Percentiles rank a stretch among this genome's conserved stretches.
These are phyloP conservation scores for Cladosporium sp. DNA, from an alignment of 2,329 filamentous ascomycete species.

Conservation along the genomic window DNA sequence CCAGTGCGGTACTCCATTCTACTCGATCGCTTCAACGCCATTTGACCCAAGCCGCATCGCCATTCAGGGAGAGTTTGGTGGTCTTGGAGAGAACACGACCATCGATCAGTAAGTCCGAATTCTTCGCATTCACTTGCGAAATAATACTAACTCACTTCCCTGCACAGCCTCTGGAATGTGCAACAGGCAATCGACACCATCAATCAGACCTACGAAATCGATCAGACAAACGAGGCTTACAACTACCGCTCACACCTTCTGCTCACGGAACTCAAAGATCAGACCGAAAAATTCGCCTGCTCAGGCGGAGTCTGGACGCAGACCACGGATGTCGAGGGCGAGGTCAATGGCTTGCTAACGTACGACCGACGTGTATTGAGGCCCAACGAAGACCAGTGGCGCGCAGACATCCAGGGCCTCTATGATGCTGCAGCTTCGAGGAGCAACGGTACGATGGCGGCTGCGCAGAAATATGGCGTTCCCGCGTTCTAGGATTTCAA, in stretches of 20 bases:
- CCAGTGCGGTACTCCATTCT: constrained; percentile 67
- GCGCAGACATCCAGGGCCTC: constrained; percentile 54
- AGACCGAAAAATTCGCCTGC: constrained; percentile 55
- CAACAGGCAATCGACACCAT: constrained; percentile 55
- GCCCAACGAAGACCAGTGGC: constrained; percentile 49
- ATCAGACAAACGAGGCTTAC: constrained; percentile 55
- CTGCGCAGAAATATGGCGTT: background rate
- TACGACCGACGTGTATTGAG: constrained; percentile 11
- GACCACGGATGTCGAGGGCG: constrained; percentile 70
- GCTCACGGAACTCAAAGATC: constrained; percentile 45
- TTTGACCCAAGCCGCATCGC: constrained; percentile 59
- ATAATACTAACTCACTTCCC: constrained; percentile 42
- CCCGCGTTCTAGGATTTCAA: background rate
- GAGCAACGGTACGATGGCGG: constrained; percentile 14
- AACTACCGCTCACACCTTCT: constrained; percentile 61
- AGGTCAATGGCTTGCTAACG: constrained; percentile 67
- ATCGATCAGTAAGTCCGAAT: constrained; percentile 43
- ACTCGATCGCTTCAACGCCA: constrained; percentile 53
- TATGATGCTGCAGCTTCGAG: constrained; percentile 49
- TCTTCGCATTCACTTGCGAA: background rate
- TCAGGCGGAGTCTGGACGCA: constrained; percentile 69
- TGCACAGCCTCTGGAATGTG: constrained; percentile 56
- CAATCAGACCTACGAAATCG: constrained; percentile 65
- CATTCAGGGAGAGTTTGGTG: constrained; percentile 68
- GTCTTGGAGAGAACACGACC: constrained; percentile 62